These are phyloP conservation scores for Daldinia grandis DNA, from an alignment of 495 filamentous ascomycete species.

Conservation along the genomic window DNA sequence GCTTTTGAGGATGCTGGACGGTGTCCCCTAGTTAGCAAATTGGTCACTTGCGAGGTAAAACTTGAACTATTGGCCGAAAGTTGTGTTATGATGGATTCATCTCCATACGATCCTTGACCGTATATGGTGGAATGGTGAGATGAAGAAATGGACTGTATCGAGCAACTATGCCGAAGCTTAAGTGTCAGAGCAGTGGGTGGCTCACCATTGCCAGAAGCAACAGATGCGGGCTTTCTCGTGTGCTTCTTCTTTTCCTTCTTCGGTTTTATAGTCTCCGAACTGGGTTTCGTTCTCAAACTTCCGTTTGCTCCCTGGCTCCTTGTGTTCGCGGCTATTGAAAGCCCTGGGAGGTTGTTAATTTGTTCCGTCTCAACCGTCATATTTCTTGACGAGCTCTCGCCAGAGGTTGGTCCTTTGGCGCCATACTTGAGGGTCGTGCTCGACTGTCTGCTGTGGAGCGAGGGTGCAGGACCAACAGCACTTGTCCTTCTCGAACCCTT, in stretches of 20 bases:
- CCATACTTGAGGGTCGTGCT: slow-evolving; percentile 55
- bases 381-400: slow-evolving; percentile 81
- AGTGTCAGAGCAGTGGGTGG: slow-evolving; percentile 42
- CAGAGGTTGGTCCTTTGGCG: slow-evolving; percentile 60
- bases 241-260: slow-evolving; percentile 92
- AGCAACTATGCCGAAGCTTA: slow-evolving; percentile 49
- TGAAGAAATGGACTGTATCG: slow-evolving; percentile 48
- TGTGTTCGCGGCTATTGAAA: slow-evolving; percentile 75
- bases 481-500: slow-evolving; percentile 47
- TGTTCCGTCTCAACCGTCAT: slow-evolving; percentile 99
- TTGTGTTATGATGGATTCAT: slow-evolving; percentile 35
- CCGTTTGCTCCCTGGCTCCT: slow-evolving; percentile 71
- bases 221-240: slow-evolving; percentile 73
- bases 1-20: slow-evolving; percentile 88
- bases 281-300: slow-evolving; percentile 85
- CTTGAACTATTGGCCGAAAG: slow-evolving; percentile 35
- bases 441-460: slow-evolving; percentile 55
- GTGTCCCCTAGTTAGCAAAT: slow-evolving; percentile 59
- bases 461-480: slow-evolving; percentile 46
- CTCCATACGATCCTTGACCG: slow-evolving; percentile 52
- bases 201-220: slow-evolving; percentile 78
- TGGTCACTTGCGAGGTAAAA: slow-evolving; percentile 52
- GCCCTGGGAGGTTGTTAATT: slow-evolving; percentile 86
- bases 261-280: slow-evolving; percentile 91
- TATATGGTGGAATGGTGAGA: slow-evolving; percentile 43